These are phyloP conservation scores for Geranomyces michiganensis DNA, from an alignment of 192 early-diverging fungal species.

Conservation along the genomic window DNA sequence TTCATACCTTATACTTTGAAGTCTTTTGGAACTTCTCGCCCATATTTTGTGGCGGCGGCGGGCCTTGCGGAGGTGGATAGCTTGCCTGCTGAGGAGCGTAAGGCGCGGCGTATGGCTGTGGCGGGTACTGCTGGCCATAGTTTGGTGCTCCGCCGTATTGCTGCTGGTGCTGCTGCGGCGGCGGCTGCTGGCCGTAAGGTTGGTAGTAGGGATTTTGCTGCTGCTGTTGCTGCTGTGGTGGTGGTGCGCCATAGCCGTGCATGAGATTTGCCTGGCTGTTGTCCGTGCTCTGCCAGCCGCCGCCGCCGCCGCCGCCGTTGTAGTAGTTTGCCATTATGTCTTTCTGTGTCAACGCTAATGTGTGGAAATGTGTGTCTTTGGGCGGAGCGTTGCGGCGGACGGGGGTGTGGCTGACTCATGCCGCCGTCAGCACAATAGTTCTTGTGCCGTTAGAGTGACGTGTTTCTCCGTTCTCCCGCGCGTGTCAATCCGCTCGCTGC, in stretches of 20 bases:
- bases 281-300: background rate
- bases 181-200: background rate
- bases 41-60: conserved; percentile 5
- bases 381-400: too few species aligned
- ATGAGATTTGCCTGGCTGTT: background rate
- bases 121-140: conserved; percentile 9
- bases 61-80: conserved; percentile 18
- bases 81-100: background rate
- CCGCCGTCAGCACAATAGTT: too few species aligned
- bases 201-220: conserved; percentile 5
- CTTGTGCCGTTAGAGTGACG: too few species aligned
- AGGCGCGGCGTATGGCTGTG: conserved; percentile 5
- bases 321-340: conserved; percentile 9
- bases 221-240: background rate
- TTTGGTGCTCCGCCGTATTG: too few species aligned
- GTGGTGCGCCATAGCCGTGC: conserved; percentile 4
- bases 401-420: too few species aligned
- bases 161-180: too few species aligned
- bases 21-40: conserved; percentile 31
- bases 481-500: too few species aligned
- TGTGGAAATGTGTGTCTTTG: too few species aligned
- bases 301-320: background rate
- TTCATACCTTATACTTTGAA: conserved; percentile 19
- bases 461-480: too few species aligned
- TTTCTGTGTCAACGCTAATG: too few species aligned